phyloP scores from a whole-genome alignment of 225 moss, liverwort and hornwort species.

The Marchantia paleacea region DNA sequence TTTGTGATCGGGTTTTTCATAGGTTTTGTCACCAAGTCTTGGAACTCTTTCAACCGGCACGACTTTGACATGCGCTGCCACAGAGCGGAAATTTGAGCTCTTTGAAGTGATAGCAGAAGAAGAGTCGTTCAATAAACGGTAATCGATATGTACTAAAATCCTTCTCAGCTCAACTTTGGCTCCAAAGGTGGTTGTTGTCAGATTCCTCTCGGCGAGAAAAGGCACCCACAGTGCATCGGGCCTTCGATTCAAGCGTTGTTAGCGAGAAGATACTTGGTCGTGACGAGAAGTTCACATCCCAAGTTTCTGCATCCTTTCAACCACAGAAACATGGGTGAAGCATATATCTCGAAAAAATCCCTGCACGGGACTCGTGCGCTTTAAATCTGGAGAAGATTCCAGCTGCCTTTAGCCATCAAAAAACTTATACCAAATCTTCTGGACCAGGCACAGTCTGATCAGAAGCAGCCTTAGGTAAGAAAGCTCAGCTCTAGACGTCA shows the following conservation, averaged over 20 bases:
- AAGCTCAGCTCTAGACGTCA: neutral
- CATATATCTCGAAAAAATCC: neutral
- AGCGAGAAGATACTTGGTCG: neutral
- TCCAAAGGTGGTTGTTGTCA: neutral
- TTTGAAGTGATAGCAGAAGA: neutral
- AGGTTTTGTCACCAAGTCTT: neutral
- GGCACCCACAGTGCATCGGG: neutral
- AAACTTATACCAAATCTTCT: neutral
- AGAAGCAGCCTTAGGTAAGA: neutral
- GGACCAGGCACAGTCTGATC: neutral
- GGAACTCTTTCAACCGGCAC: neutral
- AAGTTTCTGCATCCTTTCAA: neutral
- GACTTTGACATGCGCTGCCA: neutral
- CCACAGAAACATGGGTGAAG: neutral
- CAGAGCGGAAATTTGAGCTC: neutral
- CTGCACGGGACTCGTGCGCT: neutral
- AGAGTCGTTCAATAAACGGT: neutral
- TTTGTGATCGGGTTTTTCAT: neutral
- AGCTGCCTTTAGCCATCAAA: neutral
- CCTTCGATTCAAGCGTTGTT: neutral
- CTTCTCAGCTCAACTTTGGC: neutral
- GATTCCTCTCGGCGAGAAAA: neutral
- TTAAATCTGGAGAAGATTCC: neutral
- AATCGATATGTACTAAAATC: neutral
- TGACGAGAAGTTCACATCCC: neutral